Evolutionary conservation across 2,329 filamentous ascomycete species (phyloP).

Genomic region (Fusarium verticillioides): DNA sequence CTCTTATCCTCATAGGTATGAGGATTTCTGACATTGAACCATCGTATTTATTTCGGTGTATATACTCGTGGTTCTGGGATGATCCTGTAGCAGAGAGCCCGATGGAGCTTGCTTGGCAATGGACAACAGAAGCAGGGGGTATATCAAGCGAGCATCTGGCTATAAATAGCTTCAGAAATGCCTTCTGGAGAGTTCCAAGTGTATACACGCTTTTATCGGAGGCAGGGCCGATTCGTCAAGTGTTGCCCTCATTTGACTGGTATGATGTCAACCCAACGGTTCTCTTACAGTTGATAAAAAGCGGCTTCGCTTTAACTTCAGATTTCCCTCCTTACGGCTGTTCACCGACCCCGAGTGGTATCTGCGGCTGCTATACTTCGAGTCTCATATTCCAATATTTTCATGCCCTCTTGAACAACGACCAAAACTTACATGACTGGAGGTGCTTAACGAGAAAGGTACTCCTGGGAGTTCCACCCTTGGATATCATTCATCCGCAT

Average conservation of each 20-base stretch:
- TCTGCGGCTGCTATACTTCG: fast-evolving
- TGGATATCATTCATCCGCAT: neutral
- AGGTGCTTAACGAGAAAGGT: neutral
- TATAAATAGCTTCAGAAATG: too few species aligned
- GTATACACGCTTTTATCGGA: neutral
- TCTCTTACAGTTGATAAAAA: fast-evolving
- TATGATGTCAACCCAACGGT: fast-evolving
- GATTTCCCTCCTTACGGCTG: too few species aligned
- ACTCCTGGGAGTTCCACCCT: fast-evolving
- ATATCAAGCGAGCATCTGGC: too few species aligned
- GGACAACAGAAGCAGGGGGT: neutral
- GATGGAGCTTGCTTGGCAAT: fast-evolving
- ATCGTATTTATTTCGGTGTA: fast-evolving
- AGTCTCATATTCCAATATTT: neutral
- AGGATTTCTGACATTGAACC: fast-evolving
- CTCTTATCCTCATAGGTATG: fast-evolving
- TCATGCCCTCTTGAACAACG: neutral
- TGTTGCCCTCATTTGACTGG: fast-evolving
- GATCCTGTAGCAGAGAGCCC: fast-evolving
- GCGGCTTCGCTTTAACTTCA: fast-evolving
- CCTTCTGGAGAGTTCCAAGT: fast-evolving
- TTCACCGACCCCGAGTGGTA: too few species aligned
- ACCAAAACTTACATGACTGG: neutral
- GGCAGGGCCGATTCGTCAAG: fast-evolving
- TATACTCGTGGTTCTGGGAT: fast-evolving